Percentiles rank a stretch among this genome's conserved stretches.
These are phyloP conservation scores for Madurella fahalii DNA, from an alignment of 2,329 filamentous ascomycete species.

Conservation along the genomic window DNA sequence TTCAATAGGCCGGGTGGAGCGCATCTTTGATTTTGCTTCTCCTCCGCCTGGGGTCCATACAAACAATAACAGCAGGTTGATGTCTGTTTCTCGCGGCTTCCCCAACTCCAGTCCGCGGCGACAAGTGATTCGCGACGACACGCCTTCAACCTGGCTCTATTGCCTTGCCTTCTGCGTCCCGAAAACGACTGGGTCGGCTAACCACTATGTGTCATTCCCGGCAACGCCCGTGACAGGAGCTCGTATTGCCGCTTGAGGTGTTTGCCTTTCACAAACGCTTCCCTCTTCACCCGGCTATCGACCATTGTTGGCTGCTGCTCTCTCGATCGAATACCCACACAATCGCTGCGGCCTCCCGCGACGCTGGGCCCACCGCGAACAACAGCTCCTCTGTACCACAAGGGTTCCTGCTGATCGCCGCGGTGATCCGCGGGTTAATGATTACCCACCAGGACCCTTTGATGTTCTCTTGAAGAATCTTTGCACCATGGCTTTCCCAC, in stretches of 20 bases:
- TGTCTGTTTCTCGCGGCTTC: background rate
- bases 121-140: background rate
- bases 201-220: constrained; percentile 16
- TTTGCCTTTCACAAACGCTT: background rate
- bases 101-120: background rate
- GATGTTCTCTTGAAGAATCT: constrained; percentile 6
- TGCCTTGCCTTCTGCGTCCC: constrained; percentile 1
- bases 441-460: constrained; percentile 6
- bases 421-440: constrained; percentile 21
- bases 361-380: constrained; percentile 11
- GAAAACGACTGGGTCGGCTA: background rate
- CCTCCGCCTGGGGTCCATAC: background rate
- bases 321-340: background rate
- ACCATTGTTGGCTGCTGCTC: background rate
- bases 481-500: constrained; percentile 25
- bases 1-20: constrained; percentile 17
- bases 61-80: background rate
- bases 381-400: constrained; percentile 14
- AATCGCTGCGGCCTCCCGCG: constrained; percentile 11
- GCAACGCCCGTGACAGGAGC: constrained; percentile 10
- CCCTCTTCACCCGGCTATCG: background rate
- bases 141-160: background rate
- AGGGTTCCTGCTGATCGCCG: constrained; percentile 25
- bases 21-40: constrained; percentile 16
- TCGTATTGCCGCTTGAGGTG: constrained; percentile 1